Evolutionary conservation across 2,329 filamentous ascomycete genomes (phyloP), one percentile per base, ranked within the genome.

Genomic region (Cercospora citrullina): DNA sequence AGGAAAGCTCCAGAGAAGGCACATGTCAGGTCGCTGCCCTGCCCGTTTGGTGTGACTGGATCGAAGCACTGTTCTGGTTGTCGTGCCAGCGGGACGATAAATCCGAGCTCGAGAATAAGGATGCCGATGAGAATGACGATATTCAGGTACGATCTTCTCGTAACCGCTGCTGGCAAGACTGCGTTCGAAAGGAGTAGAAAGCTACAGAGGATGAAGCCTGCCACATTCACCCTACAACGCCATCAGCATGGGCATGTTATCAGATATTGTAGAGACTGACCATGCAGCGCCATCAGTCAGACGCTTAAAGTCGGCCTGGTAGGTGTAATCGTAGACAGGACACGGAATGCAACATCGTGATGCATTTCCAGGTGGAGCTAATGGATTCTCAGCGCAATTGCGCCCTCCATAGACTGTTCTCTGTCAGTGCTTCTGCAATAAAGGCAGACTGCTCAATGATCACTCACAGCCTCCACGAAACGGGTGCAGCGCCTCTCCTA

Each of bases 81-180:
- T 16, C 87, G 87, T 5, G 87, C 91, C 9, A 96, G 84, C 0
- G 93, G 93, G 31, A 97, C 87, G 65, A 96, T 89, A 77, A 96
- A 94, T 21, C 91, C 91, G 72, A 96, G 83, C 89, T 94, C 71
- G 87, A 96, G 91, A 62, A 93, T 83, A 60, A 90, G 79, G 60
- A 93, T 87, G 1, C 86, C 89, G 57, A 89, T 79, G 0, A 90
- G 89, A 51, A 96, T 84, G 75, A 91, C 92, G 70, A 96, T 89
- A 77, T 90, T 95, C 51, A 97, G 83, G 75, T 96, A 97, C 77
- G 96, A 92, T 53, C 93, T 87, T 75, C 91, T 89, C 6, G 92
- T 96, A 81, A 90, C 92, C 72, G 93, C 90, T 26, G 91, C 87
- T 0, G 93, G 92, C 23, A 97, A 83, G 14, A 90, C 84, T 9